These are phyloP conservation scores for Epichloe hybrida DNA, from an alignment of 2,329 filamentous ascomycete genomes.

Conservation along the genomic window DNA sequence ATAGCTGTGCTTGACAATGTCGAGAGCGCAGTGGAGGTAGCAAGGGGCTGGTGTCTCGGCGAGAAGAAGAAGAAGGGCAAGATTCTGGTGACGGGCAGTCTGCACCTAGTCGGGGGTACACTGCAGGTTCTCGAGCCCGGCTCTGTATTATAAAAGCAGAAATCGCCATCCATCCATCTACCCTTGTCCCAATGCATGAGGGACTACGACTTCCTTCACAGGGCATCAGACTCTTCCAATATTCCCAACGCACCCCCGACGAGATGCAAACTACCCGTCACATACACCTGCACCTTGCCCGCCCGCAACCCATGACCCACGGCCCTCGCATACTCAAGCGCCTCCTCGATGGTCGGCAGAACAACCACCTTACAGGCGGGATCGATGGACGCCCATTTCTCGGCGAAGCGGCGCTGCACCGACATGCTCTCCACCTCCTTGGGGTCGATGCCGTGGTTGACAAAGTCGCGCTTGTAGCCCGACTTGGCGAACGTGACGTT, in stretches of 20 bases:
- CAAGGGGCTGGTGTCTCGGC: slow-evolving; percentile 27
- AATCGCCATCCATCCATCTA: too few relatives aligned
- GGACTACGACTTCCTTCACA: slow-evolving; percentile 13
- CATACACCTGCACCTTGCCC: slow-evolving; percentile 31
- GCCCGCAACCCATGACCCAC: slow-evolving; percentile 20
- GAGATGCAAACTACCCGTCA: slow-evolving; percentile 51
- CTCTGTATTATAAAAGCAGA: slow-evolving; percentile 16
- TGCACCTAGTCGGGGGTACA: slow-evolving; percentile 71
- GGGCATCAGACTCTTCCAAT: slow-evolving; percentile 31
- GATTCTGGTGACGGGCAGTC: slow-evolving; percentile 66
- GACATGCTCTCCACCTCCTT: slow-evolving; percentile 37
- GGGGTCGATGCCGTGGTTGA: slow-evolving; percentile 40
- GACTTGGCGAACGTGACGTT: slow-evolving; percentile 47
- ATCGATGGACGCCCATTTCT: slow-evolving; percentile 36
- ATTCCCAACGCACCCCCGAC: slow-evolving; percentile 41
- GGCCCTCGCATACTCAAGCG: slow-evolving; percentile 32
- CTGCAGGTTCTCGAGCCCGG: slow-evolving; percentile 53
- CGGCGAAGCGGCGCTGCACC: slow-evolving; percentile 38
- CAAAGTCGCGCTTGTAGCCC: slow-evolving; percentile 42
- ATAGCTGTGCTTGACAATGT: slow-evolving; percentile 51
- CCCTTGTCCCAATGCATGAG: too few relatives aligned
- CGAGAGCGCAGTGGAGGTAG: slow-evolving; percentile 51
- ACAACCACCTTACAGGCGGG: slow-evolving; percentile 31
- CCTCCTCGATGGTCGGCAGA: slow-evolving; percentile 40
- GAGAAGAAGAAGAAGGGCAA: slow-evolving; percentile 18